These are phyloP conservation scores for Boletus patriciae DNA, from an alignment of 768 basidiomycete genomes.

Conservation along the genomic window DNA sequence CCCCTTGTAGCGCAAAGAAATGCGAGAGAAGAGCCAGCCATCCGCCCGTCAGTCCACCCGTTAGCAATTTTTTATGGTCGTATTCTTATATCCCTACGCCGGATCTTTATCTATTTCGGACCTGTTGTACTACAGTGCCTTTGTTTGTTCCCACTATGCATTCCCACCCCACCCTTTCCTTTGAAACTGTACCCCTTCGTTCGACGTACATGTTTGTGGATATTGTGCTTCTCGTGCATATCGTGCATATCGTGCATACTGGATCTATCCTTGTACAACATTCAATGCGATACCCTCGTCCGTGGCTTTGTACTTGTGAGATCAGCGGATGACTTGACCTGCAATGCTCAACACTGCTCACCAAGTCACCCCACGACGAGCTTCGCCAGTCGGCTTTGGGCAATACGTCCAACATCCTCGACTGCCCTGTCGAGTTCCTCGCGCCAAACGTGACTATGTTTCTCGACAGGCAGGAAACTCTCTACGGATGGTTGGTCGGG, in stretches of 20 bases:
- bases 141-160: constrained; percentile 1
- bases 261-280: constrained; percentile 17
- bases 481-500: constrained; percentile 37
- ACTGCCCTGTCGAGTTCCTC: constrained; percentile 72
- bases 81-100: constrained; percentile 31
- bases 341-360: constrained; percentile 2
- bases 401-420: constrained; percentile 71
- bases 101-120: constrained; percentile 19
- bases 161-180: constrained; percentile 4
- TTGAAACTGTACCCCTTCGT: not conserved
- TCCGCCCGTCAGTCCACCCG: constrained; percentile 18
- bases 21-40: constrained; percentile 29
- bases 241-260: too few species aligned
- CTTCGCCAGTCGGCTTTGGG: constrained; percentile 59
- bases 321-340: not conserved
- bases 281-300: constrained; percentile 2
- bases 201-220: constrained; percentile 13
- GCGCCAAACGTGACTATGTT: constrained; percentile 52
- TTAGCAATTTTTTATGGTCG: constrained; percentile 27
- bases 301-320: not conserved
- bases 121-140: constrained; percentile 29
- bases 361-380: constrained; percentile 10
- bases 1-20: constrained; percentile 28
- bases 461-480: constrained; percentile 39
- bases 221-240: constrained; percentile 1